Base-by-base conservation (phyloP, 257 asterid species). In the Echium plantagineum region DNA sequence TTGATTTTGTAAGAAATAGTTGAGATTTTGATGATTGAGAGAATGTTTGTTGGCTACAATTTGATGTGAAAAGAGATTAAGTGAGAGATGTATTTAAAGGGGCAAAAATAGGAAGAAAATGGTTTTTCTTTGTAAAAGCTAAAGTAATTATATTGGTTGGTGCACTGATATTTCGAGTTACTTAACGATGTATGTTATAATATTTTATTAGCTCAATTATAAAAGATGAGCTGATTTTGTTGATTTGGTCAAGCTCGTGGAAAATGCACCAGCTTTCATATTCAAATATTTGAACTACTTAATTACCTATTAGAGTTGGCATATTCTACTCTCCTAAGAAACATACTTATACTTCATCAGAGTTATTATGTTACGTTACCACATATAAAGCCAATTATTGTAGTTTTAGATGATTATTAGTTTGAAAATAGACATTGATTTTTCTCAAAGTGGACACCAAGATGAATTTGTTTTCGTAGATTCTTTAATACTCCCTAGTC, bases 81-180 rank as follows among this genome's bases (percentile, higher is more conserved):
- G 8, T 56, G 38, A 8, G 60, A 56, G 60, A 1, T 17, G 60
- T 56, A 56, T 56, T 24, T 56, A 56, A 24, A 56, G 60, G 38
- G 18, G 38, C 22, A 0, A 0, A 12, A 7, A 21, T 32, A 35
- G 59, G 31, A 15, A 13, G 12, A 56, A 53, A 18, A 21, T 53
- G 10, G 15, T 53, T 3, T 30, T n/a, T n/a, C n/a, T n/a, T 56
- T 56, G 19, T 12, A 56, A 21, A 28, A 42, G 49, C 60, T 56
- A 24, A 56, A 56, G 60, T 56, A 22, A n/a, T n/a, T n/a, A n/a
- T n/a, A 56, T 38, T 31, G 6, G 1, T 21, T 21, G 9, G 60
- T 56, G 60, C 60, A 55, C 38, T 12, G 57, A 56, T 21, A 56
- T 56, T 21, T 26, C 60, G 60, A 18, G 60, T 22, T 56, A 55